phyloP scores from a whole-genome alignment of 805 yeast species.

The Candida nanaspora region DNA sequence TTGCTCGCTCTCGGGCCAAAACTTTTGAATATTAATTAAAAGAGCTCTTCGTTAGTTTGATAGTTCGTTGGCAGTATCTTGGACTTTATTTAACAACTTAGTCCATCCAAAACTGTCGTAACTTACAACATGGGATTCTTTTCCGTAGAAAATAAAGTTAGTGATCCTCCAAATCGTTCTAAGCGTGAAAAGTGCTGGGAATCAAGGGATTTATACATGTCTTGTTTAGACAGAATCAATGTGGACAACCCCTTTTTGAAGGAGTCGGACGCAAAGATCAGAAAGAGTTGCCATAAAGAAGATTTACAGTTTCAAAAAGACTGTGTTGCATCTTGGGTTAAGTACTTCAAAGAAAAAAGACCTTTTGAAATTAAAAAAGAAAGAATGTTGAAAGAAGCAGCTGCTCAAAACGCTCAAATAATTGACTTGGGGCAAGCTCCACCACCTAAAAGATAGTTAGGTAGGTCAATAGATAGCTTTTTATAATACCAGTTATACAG shows the following conservation, averaged over 20 bases:
- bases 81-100: too few species aligned
- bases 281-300: conserved; percentile 48
- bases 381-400: conserved; percentile 60
- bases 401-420: conserved; percentile 52
- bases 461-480: too few species aligned
- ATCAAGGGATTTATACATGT: conserved; percentile 70
- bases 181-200: conserved; percentile 85
- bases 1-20: too few species aligned
- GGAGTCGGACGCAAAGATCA: conserved; percentile 37
- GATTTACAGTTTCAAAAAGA: conserved; percentile 57
- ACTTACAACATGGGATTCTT: conserved; percentile 52
- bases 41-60: too few species aligned
- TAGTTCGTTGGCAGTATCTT: too few species aligned
- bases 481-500: too few species aligned
- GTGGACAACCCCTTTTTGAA: conserved; percentile 67
- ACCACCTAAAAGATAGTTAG: not conserved
- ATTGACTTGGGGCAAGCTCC: conserved; percentile 1
- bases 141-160: conserved; percentile 22
- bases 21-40: too few species aligned
- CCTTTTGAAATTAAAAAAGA: conserved; percentile 68
- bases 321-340: conserved; percentile 84
- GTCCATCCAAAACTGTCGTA: too few species aligned
- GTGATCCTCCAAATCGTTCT: conserved; percentile 45
- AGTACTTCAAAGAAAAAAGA: conserved; percentile 86
- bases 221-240: conserved; percentile 61